These are phyloP conservation scores for Dalbergia cultrata DNA, from an alignment of 306 rosid species.

Conservation along the genomic window DNA sequence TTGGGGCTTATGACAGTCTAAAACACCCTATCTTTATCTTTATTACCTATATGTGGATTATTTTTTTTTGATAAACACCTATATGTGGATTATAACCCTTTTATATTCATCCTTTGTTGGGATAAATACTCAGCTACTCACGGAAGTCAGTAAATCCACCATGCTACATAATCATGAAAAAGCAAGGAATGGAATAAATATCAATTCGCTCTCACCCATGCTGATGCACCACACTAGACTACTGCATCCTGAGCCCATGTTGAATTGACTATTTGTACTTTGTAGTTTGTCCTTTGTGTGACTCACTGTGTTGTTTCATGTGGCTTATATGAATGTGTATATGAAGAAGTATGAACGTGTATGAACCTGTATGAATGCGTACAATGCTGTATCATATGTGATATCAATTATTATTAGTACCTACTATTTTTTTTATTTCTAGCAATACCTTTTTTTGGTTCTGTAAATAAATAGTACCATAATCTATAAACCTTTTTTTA, in stretches of 20 bases:
- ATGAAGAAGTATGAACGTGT: too few relatives aligned
- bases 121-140: conserved; percentile 51
- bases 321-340: not conserved
- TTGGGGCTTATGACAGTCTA: conserved; percentile 47
- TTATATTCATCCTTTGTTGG: conserved; percentile 51
- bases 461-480: not conserved
- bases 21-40: conserved; percentile 43
- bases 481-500: not conserved
- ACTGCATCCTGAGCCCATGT: conserved; percentile 23
- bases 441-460: not conserved
- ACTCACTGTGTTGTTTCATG: not conserved
- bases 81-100: conserved; percentile 49
- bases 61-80: conserved; percentile 25
- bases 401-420: not conserved
- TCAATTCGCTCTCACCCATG: not conserved
- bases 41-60: conserved; percentile 39
- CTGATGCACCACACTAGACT: conserved; percentile 10
- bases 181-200: conserved; percentile 31
- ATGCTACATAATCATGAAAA: conserved; percentile 35
- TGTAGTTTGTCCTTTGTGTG: conserved; percentile 27
- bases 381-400: not conserved
- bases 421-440: not conserved
- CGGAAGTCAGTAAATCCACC: conserved; percentile 48
- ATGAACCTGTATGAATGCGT: too few relatives aligned
- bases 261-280: conserved; percentile 30